Percentiles rank a stretch among this genome's conserved stretches.
phyloP scores from a whole-genome alignment of 148 eudicot genomes.

The Chenopodium berlandieri region DNA sequence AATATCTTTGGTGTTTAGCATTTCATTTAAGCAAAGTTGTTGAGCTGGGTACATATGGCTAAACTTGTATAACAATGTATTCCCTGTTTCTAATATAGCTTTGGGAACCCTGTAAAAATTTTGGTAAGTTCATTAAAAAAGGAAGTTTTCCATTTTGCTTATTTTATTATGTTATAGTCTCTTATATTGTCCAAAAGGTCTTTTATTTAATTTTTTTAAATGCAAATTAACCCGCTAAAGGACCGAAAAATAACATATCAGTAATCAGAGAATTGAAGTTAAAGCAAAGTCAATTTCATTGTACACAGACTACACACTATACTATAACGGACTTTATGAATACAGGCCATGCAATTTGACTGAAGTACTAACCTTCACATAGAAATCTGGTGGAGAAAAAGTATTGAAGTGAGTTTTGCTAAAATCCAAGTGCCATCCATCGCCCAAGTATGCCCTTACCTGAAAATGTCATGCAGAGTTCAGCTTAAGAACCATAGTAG shows the following conservation, averaged over 20 bases:
- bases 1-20: too few species aligned
- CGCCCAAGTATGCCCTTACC: constrained; percentile 76
- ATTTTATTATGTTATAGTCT: not conserved
- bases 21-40: not conserved
- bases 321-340: not conserved
- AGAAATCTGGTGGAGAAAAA: constrained; percentile 87
- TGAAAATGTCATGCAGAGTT: constrained; percentile 19
- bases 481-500: not conserved
- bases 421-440: constrained; percentile 80
- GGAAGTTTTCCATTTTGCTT: not conserved
- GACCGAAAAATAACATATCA: not conserved
- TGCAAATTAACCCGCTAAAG: not conserved
- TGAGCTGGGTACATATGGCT: not conserved
- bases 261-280: not conserved
- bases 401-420: constrained; percentile 70
- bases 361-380: constrained; percentile 56
- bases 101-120: not conserved
- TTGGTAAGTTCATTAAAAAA: not conserved
- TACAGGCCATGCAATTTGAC: not conserved
- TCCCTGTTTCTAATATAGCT: not conserved
- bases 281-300: not conserved
- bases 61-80: not conserved
- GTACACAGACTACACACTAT: not conserved
- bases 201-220: too few species aligned
- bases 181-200: not conserved